These are phyloP conservation scores for Trichoderma afroharzianum DNA, from an alignment of 2,329 filamentous ascomycete species.

Conservation along the genomic window DNA sequence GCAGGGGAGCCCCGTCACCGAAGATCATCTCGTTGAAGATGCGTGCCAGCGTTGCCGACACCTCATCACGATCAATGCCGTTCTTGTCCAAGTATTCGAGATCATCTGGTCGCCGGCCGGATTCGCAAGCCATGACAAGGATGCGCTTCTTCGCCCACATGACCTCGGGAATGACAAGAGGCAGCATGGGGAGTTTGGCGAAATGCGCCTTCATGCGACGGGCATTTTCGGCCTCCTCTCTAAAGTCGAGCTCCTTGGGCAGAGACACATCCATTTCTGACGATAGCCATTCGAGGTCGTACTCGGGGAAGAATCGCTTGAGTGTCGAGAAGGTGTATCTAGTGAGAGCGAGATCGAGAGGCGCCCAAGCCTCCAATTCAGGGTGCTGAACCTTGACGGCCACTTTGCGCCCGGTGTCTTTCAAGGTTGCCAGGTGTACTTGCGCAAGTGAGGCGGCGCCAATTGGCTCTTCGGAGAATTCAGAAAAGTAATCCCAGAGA, in stretches of 20 bases:
- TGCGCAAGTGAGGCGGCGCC: constrained; percentile 93
- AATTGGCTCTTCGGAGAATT: constrained; percentile 76
- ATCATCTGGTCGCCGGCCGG: constrained; percentile 84
- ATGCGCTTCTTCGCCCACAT: constrained; percentile 87
- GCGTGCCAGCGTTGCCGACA: constrained; percentile 81
- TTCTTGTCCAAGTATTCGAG: constrained; percentile 80
- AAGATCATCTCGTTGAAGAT: constrained; percentile 99
- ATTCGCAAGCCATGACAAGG: constrained; percentile 90
- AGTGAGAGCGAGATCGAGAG: constrained; percentile 81
- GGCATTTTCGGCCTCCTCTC: constrained; percentile 81
- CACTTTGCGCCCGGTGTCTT: constrained; percentile 77
- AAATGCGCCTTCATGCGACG: constrained; percentile 78
- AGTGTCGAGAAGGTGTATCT: constrained; percentile 84
- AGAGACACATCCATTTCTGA: constrained; percentile 89
- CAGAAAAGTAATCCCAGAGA: constrained; percentile 78
- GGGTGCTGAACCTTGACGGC: constrained; percentile 98
- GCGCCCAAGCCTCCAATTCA: constrained; percentile 81
- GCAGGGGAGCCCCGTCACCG: constrained; percentile 78
- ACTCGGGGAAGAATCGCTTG: constrained; percentile 93
- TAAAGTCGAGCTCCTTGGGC: constrained; percentile 88
- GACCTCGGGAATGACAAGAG: constrained; percentile 83
- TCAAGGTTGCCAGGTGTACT: constrained; percentile 83
- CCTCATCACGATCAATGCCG: constrained; percentile 89
- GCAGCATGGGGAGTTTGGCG: constrained; percentile 65
- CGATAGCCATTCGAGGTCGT: constrained; percentile 94